Evolutionary conservation across 495 filamentous ascomycete genomes (phyloP), one percentile per base, ranked within the genome.

Genomic region (Aspergillus avenaceus): DNA sequence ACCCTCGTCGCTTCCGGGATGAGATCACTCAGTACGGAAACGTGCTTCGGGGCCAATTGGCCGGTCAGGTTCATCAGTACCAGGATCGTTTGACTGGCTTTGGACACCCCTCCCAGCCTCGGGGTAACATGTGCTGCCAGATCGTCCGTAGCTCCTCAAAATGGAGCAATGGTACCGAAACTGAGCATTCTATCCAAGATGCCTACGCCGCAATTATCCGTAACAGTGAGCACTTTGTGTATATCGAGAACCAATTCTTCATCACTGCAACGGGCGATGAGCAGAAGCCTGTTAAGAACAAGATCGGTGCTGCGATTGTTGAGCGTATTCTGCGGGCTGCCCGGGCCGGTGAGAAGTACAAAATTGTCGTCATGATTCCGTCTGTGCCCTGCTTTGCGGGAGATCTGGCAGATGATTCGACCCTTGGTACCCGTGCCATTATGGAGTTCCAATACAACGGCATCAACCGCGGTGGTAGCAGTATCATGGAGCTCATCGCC

Each of bases 171-270:
- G 86, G 86, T 14, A 76, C 79, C 26, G 68, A 72, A 5, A 77
- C 83, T 0, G 84, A 95, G 70, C 91, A 95, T 66, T 96, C 91
- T 0, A 90, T 97, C 57, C 81, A 82, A 16, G 90, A 95, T 60
- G 91, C 92, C 0, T 97, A 97, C 53, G 85, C 86, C 29, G 80
- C 88, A 43, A 78, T 86, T 26, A 96, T 97, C 61, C 77, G 74
- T 19, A 85, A 88, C 54, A 89, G 87, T 34, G 65, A 85, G 63
- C 88, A 96, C 64, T 96, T 88, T 56, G 67, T 97, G 29, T 97
- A 96, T 67, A 96, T 97, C 14, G 91, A 97, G 70, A 97, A 97
- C 58, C 91, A 97, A 65, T 97, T 97, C 77, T 97, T 97, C 74
- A 97, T 97, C 71, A 96, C 91, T 0, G 89, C 91, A 3, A 95